Evolutionary conservation across 1,139 yeast genomes (phyloP), one percentile per base, ranked within the genome.

Genomic region (Chernovozyma sophiae-reginae): DNA sequence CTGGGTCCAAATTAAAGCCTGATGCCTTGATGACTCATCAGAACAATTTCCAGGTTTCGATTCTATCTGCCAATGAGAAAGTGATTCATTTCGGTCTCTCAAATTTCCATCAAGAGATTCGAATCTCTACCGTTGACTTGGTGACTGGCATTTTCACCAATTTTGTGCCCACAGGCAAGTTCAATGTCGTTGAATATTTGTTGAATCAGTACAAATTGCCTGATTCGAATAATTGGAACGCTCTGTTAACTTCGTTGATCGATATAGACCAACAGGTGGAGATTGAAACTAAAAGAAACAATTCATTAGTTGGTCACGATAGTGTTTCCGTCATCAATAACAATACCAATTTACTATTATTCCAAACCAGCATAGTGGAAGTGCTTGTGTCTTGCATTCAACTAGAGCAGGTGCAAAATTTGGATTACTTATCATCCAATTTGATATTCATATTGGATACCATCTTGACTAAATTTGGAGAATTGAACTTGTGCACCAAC

Each of bases 21-120:
- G 75, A 70, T 35, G 47, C 65, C 0, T 56, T 70, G 24, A 68
- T 69, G 74, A 37, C 55, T 8, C 70, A 60, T 34, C 75, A 70
- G 41, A 59, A 67, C 43, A 65, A 53, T 39, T 68, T 55, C 42
- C 76, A 70, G 48, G 36, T 42, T 11, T 44, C 47, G 27, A 43
- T 70, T 15, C 52, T 70, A 32, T 33, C 50, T 2, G 39, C 63
- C 1, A 53, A 66, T 41, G 71, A 66, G 32, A 67, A 65, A 33
- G 34, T 51, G 1, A 34, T 68, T 27, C 37, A 50, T 4, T 55
- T 51, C 38, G 65, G 69, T 3, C 56, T 70, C 31, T 46, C 65
- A 1, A 63, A 63, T 36, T 58, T 45, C 34, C 53, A 55, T 12
- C 53, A 60, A 34, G 75, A 68, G 41, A 49, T 70, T 5, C 52